These are phyloP conservation scores for Pythium brachiatum DNA, from an alignment of 352 stramenopile genomes.

Conservation along the genomic window DNA sequence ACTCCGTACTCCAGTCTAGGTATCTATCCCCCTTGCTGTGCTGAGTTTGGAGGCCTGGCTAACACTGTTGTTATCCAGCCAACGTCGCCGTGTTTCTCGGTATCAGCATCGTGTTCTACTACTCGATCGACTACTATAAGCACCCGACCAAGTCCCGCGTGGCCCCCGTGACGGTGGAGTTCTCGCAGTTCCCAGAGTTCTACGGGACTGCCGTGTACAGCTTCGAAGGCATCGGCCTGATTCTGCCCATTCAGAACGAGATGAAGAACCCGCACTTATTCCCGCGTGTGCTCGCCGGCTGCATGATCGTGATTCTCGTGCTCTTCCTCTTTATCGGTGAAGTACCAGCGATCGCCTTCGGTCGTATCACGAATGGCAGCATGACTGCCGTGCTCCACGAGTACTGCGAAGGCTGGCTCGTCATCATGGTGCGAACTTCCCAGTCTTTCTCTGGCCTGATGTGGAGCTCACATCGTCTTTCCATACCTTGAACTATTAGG, in stretches of 20 bases:
- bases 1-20: constrained; percentile 72
- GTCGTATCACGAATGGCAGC: constrained; percentile 66
- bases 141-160: constrained; percentile 31
- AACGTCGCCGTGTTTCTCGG: constrained; percentile 61
- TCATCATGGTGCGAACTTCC: constrained; percentile 40
- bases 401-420: constrained; percentile 68
- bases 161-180: constrained; percentile 25
- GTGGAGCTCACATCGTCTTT: too few species aligned
- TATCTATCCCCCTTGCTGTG: too few species aligned
- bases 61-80: constrained; percentile 40
- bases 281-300: constrained; percentile 45
- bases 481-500: too few species aligned
- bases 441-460: not conserved
- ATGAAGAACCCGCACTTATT: constrained; percentile 62
- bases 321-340: constrained; percentile 76
- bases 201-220: constrained; percentile 82
- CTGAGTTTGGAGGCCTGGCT: too few species aligned
- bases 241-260: constrained; percentile 78
- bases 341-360: constrained; percentile 66
- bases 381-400: constrained; percentile 76
- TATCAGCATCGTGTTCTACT: constrained; percentile 83
- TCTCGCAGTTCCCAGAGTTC: constrained; percentile 57
- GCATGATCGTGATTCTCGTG: constrained; percentile 69
- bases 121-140: constrained; percentile 61
- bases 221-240: constrained; percentile 77